A percentile compares a stretch with the other conserved stretches of the same genome.
Conservation (phyloP, 1,284 basidiomycete species). For the Cerioporus squamosus region DNA sequence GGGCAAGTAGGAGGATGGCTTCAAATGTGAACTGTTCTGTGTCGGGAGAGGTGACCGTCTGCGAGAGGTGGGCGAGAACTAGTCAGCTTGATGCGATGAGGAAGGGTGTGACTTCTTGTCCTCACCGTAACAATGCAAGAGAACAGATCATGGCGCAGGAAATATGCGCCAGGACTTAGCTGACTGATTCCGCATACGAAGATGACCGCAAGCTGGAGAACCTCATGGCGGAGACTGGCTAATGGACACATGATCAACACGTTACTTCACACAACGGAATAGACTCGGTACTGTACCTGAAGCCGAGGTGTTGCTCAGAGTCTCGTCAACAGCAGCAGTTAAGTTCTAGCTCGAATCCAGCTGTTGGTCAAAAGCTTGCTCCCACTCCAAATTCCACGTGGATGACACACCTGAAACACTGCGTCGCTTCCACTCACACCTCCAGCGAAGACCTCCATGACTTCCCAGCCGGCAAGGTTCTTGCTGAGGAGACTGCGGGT, state of each 20-base stretch:
- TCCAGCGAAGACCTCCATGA: slow-evolving; percentile 69
- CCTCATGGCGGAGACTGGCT: slow-evolving; percentile 56
- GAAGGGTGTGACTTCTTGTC: not conserved
- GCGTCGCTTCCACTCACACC: slow-evolving; percentile 58
- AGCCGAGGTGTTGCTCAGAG: slow-evolving; percentile 46
- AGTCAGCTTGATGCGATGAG: not conserved
- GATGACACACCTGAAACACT: slow-evolving; percentile 53
- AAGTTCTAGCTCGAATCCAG: slow-evolving; percentile 43
- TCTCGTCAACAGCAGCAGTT: slow-evolving; percentile 46
- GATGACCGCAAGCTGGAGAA: slow-evolving; percentile 57
- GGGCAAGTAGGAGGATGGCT: slow-evolving; percentile 55
- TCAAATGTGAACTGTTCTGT: slow-evolving; percentile 63
- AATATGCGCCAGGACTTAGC: slow-evolving; percentile 70
- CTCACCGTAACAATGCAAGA: slow-evolving; percentile 54
- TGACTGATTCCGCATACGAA: slow-evolving; percentile 63
- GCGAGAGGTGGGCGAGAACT: not conserved
- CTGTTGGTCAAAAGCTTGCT: not conserved
- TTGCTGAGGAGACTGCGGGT: slow-evolving; percentile 54
- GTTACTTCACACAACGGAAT: not conserved
- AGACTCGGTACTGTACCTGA: slow-evolving; percentile 48
- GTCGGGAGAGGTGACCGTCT: slow-evolving; percentile 59
- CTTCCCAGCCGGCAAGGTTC: slow-evolving; percentile 65
- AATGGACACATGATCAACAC: not conserved
- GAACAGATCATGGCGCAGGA: slow-evolving; percentile 63
- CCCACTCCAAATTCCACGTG: not conserved